Percentiles rank a stretch among this genome's conserved stretches.
Conservation (phyloP, 495 filamentous ascomycete species). For the Neurospora sp. region DNA sequence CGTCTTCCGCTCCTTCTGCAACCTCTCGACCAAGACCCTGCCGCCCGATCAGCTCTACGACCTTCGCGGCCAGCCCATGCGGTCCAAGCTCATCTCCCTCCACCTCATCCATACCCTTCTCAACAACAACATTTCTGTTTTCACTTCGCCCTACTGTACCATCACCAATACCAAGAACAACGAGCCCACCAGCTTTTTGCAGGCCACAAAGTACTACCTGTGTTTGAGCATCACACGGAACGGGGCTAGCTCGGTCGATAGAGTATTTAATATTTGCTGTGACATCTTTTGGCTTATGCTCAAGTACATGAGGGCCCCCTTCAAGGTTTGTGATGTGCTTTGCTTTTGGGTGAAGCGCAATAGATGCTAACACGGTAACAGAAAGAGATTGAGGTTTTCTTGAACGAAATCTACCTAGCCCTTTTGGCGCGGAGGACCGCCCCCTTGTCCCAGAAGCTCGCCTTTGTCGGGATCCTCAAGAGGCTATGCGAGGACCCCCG, state of each 20-base stretch:
- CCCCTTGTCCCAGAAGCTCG: constrained; percentile 81
- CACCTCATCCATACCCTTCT: constrained; percentile 90
- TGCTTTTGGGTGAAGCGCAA: not conserved
- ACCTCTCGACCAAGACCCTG: constrained; percentile 84
- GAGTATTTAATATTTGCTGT: constrained; percentile 89
- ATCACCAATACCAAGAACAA: constrained; percentile 77
- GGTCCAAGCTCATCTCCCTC: constrained; percentile 89
- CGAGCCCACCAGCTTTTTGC: constrained; percentile 83
- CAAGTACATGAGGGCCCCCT: constrained; percentile 82
- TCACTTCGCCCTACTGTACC: constrained; percentile 79
- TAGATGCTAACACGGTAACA: constrained; percentile 22
- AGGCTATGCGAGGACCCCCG: constrained; percentile 75
- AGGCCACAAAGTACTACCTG: constrained; percentile 91
- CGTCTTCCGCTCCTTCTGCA: constrained; percentile 95
- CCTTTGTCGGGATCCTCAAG: constrained; percentile 78
- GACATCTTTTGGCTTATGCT: constrained; percentile 98
- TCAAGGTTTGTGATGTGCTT: constrained; percentile 54
- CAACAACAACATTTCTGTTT: constrained; percentile 79
- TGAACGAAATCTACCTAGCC: constrained; percentile 95
- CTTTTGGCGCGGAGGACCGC: constrained; percentile 83
- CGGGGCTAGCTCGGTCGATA: constrained; percentile 80
- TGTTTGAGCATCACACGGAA: constrained; percentile 91
- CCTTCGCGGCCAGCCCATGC: constrained; percentile 86
- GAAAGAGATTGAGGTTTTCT: constrained; percentile 96
- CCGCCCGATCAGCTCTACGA: constrained; percentile 86